These are phyloP conservation scores for Selaginella moellendorffii DNA, from an alignment of 75 land plant genomes.

Conservation along the genomic window DNA sequence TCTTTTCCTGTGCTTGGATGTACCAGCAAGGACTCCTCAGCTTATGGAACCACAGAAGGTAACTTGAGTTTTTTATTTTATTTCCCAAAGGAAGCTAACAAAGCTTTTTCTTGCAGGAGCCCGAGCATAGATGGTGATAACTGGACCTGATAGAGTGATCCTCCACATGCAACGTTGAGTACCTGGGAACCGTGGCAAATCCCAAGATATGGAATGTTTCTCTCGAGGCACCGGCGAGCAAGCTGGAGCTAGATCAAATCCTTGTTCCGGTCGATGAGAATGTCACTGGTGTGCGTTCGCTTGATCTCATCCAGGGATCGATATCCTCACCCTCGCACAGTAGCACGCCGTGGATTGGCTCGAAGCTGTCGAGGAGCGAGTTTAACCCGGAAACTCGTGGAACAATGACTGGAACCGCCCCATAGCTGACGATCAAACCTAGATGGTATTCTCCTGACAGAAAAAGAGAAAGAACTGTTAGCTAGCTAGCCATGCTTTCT, in stretches of 20 bases:
- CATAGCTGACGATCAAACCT: constrained; percentile 74
- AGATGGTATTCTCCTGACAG: constrained; percentile 96
- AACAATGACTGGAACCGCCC: constrained; percentile 87
- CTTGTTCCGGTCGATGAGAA: constrained; percentile 62
- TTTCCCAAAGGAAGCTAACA: too few relatives aligned
- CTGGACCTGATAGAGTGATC: constrained; percentile 75
- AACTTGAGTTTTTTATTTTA: too few relatives aligned
- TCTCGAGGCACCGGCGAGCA: constrained; percentile 59
- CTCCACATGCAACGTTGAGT: constrained; percentile 85
- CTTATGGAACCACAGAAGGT: too few relatives aligned
- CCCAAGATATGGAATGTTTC: constrained; percentile 79
- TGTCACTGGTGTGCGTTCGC: constrained; percentile 58
- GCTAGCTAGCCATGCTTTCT: too few relatives aligned
- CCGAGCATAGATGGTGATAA: too few relatives aligned
- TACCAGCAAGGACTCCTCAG: too few relatives aligned
- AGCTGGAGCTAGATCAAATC: constrained; percentile 21
- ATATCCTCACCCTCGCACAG: constrained; percentile 95
- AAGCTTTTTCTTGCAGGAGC: too few relatives aligned
- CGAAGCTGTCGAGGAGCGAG: constrained; percentile 62
- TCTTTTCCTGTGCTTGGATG: too few relatives aligned
- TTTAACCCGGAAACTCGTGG: constrained; percentile 71
- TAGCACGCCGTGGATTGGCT: constrained; percentile 88
- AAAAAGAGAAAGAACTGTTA: too few relatives aligned
- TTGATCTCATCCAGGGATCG: constrained; percentile 68
- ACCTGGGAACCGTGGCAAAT: constrained; percentile 91